phyloP scores from a whole-genome alignment of 176 grass and related monocot species.

The Musa acuminata region DNA sequence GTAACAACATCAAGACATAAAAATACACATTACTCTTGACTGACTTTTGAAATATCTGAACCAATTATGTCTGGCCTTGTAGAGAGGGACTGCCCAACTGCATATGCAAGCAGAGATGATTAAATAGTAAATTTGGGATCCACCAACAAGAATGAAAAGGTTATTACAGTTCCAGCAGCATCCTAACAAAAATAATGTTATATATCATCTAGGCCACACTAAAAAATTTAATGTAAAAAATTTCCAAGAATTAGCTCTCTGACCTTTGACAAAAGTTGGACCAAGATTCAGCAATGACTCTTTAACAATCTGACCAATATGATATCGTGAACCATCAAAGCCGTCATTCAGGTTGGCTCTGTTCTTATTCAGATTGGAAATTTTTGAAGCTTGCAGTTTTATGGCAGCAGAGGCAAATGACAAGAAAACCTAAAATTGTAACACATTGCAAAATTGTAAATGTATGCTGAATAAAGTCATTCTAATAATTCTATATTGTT shows the following conservation, averaged over 20 bases:
- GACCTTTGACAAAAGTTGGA: slow-evolving; percentile 96
- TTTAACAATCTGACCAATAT: slow-evolving; percentile 71
- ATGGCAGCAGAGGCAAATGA: slow-evolving; percentile 43
- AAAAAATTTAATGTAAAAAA: slow-evolving; percentile 6
- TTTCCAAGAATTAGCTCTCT: slow-evolving; percentile 12
- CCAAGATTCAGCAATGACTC: slow-evolving; percentile 78
- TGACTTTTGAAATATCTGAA: slow-evolving; percentile 88
- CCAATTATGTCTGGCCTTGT: slow-evolving; percentile 93
- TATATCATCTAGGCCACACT: background rate
- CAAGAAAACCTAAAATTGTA: slow-evolving; percentile 64
- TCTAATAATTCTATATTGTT: background rate
- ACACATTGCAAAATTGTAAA: no score
- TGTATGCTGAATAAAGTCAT: slow-evolving; percentile 2
- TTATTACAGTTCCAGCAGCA: background rate
- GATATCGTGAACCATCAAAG: slow-evolving; percentile 41
- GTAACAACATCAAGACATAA: background rate
- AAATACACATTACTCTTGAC: background rate
- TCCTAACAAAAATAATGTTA: background rate
- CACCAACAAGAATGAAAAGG: background rate
- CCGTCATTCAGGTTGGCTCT: slow-evolving; percentile 23
- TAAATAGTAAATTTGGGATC: slow-evolving; percentile 23
- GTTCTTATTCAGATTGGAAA: slow-evolving; percentile 20
- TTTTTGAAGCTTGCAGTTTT: slow-evolving; percentile 64
- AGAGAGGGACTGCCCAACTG: slow-evolving; percentile 94
- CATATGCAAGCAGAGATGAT: slow-evolving; percentile 29